Evolutionary conservation across 2,329 filamentous ascomycete species (phyloP).

Genomic region (Magnaporthiopsis poae): DNA sequence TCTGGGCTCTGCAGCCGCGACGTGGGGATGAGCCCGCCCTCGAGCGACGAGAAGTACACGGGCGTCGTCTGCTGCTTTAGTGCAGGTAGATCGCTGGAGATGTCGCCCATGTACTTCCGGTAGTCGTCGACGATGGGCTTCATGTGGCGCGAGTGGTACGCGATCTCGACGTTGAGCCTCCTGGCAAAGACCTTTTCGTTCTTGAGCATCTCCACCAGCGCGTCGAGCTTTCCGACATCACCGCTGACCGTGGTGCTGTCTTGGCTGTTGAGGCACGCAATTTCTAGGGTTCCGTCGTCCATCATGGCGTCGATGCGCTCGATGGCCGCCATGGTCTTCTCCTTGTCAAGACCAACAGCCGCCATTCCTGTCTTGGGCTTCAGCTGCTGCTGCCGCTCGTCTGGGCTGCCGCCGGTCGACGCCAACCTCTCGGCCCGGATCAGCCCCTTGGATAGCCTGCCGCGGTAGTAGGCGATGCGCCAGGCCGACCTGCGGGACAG

Average conservation of each 20-base stretch:
- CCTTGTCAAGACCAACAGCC: conserved; percentile 17
- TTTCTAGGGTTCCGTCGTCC: conserved; percentile 14
- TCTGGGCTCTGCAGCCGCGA: conserved; percentile 13
- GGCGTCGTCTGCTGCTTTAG: not conserved
- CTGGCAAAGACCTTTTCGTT: conserved; percentile 16
- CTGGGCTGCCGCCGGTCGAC: too few relatives aligned
- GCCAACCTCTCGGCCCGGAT: conserved; percentile 9
- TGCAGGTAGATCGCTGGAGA: conserved; percentile 5
- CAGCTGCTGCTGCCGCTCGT: conserved; percentile 1
- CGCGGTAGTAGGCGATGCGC: conserved; percentile 29
- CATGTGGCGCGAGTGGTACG: conserved; percentile 27
- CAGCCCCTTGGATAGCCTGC: conserved; percentile 20
- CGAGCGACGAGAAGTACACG: conserved; percentile 18
- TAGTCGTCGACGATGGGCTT: conserved; percentile 14
- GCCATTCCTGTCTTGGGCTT: conserved; percentile 17
- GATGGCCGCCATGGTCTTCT: conserved; percentile 13
- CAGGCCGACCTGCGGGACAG: conserved; percentile 28
- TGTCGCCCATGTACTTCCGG: conserved; percentile 13
- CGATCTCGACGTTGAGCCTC: conserved; percentile 21
- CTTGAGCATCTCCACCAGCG: conserved; percentile 13
- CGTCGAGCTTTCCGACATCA: conserved; percentile 15
- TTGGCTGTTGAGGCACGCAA: conserved; percentile 17
- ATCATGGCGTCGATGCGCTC: conserved; percentile 12
- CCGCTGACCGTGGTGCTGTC: conserved; percentile 19
- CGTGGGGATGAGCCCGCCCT: conserved; percentile 10